A percentile compares a stretch with the other conserved stretches of the same genome.
Evolutionary conservation across 495 filamentous ascomycete genomes (phyloP).

Genomic region (Hypoxylon fragiforme): DNA sequence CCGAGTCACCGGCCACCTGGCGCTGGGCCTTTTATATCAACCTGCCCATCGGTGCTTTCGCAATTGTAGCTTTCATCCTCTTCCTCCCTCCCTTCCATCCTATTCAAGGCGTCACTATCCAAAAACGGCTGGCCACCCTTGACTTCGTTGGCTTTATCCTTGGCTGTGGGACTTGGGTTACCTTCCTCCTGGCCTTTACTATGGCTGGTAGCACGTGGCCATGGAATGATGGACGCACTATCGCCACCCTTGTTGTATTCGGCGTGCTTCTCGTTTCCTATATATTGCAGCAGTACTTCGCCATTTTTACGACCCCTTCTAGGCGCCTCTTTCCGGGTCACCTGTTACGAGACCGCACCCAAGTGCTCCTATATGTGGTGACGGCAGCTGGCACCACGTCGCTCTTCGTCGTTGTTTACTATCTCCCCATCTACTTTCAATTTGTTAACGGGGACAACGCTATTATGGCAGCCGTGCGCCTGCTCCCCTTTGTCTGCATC

Average conservation of each 20-base stretch:
- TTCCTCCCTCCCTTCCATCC: not conserved
- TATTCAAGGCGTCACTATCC: not conserved
- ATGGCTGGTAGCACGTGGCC: constrained; percentile 59
- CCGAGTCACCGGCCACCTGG: constrained; percentile 50
- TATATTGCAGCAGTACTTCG: constrained; percentile 55
- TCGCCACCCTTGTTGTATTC: constrained; percentile 56
- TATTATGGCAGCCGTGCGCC: constrained; percentile 54
- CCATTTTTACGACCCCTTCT: constrained; percentile 50
- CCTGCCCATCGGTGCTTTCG: constrained; percentile 55
- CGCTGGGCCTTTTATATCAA: constrained; percentile 71
- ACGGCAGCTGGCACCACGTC: constrained; percentile 41
- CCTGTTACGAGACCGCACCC: constrained; percentile 47
- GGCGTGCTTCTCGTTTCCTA: constrained; percentile 55
- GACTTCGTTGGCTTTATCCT: constrained; percentile 52
- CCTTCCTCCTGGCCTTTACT: constrained; percentile 55
- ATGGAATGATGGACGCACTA: constrained; percentile 57
- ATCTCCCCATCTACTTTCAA: constrained; percentile 63
- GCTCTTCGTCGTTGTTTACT: constrained; percentile 48
- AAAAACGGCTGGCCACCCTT: not conserved
- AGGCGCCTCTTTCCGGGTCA: constrained; percentile 60
- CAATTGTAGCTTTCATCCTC: not conserved
- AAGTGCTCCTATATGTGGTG: constrained; percentile 50
- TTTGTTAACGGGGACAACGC: constrained; percentile 56
- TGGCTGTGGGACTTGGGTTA: constrained; percentile 46
- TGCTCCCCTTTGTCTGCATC: constrained; percentile 63